Conservation (phyloP, 2,329 filamentous ascomycete genomes). For the Diaporthe amygdali region DNA sequence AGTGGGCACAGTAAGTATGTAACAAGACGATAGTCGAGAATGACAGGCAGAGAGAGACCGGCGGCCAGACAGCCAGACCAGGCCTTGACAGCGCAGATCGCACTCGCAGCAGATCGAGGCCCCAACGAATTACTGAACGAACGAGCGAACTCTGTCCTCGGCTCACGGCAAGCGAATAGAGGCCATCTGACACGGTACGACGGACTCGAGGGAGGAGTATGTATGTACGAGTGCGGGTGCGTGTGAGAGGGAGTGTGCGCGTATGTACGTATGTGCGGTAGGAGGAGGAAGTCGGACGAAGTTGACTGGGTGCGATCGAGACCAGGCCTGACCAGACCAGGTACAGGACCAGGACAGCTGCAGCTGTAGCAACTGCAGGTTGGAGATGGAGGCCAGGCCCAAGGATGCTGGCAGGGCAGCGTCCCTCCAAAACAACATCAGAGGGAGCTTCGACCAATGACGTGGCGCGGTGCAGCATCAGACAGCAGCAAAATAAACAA, state of each 20-base stretch:
- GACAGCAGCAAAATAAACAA: constrained; percentile 17
- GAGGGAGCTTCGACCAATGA: constrained; percentile 11
- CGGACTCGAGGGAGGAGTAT: background rate
- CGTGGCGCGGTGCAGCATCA: background rate
- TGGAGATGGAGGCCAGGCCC: background rate
- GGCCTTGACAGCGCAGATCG: constrained; percentile 7
- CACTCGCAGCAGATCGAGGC: background rate
- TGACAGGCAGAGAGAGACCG: background rate
- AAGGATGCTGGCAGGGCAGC: constrained; percentile 12
- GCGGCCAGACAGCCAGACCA: background rate
- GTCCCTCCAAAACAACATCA: background rate
- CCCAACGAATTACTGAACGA: background rate
- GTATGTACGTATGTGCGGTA: no score
- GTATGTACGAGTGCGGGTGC: background rate
- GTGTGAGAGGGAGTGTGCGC: background rate
- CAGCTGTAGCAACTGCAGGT: constrained; percentile 13
- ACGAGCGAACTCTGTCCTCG: background rate
- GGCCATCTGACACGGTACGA: background rate
- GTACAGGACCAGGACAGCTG: background rate
- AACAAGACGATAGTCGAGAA: constrained; percentile 8
- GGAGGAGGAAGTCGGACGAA: background rate
- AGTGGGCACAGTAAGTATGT: constrained; percentile 3
- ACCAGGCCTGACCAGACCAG: background rate
- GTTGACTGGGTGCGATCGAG: background rate
- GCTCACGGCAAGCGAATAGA: constrained; percentile 11